A percentile compares a stretch with the other conserved stretches of the same genome.
Evolutionary conservation across 2,329 filamentous ascomycete genomes (phyloP).

Genomic region (Phyllachora maydis): DNA sequence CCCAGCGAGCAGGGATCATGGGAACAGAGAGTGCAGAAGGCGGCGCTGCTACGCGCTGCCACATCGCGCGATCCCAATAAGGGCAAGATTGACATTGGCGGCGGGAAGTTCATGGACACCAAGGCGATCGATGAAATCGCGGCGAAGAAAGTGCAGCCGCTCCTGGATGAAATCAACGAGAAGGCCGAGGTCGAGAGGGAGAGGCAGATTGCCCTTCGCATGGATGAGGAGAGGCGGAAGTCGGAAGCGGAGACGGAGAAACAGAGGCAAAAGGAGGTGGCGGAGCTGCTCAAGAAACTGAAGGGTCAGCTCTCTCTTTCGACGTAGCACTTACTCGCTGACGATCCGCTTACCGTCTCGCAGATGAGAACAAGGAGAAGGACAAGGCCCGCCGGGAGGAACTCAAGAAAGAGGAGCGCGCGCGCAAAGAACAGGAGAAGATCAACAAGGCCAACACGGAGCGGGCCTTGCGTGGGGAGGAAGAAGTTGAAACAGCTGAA

Average conservation of each 20-base stretch:
- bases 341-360: constrained; percentile 4
- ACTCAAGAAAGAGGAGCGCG: constrained; percentile 35
- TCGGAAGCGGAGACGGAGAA: constrained; percentile 20
- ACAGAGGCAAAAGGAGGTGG: constrained; percentile 28
- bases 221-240: constrained; percentile 33
- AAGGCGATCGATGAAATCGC: constrained; percentile 66
- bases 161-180: constrained; percentile 67
- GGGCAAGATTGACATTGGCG: constrained; percentile 48
- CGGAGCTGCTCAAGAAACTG: constrained; percentile 28
- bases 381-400: constrained; percentile 15
- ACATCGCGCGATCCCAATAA: constrained; percentile 31
- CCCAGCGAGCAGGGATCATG: constrained; percentile 52
- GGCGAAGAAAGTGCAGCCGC: constrained; percentile 54
- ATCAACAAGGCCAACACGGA: constrained; percentile 25
- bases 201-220: constrained; percentile 36
- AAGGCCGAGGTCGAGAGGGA: constrained; percentile 55
- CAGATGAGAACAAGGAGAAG: constrained; percentile 23
- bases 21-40: constrained; percentile 55
- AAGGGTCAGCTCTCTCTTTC: constrained; percentile 28
- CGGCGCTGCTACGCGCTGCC: constrained; percentile 45
- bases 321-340: not conserved
- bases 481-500: too few relatives aligned
- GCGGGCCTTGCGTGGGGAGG: too few relatives aligned
- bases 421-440: constrained; percentile 18
- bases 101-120: constrained; percentile 61